Percentiles rank a stretch among this genome's conserved stretches.
These are phyloP conservation scores for Alternaria postmessia DNA, from an alignment of 2,329 filamentous ascomycete genomes.

Conservation along the genomic window DNA sequence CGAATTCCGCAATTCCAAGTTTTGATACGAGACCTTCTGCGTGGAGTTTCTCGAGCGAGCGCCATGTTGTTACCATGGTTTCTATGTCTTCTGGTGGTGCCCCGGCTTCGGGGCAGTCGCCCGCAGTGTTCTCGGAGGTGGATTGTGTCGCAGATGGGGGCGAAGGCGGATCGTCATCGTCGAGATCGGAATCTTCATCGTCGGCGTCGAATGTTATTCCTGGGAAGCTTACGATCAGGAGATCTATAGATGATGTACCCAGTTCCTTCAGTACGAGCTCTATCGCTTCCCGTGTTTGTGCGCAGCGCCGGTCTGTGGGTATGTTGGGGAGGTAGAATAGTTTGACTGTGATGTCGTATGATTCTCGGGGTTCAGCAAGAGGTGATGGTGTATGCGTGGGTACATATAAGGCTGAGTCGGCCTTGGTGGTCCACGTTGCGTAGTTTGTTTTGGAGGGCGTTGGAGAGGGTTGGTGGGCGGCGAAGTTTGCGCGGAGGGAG, in stretches of 20 bases:
- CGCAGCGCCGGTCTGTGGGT: slow-evolving; percentile 68
- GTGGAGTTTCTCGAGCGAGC: slow-evolving; percentile 75
- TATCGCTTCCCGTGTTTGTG: slow-evolving; percentile 80
- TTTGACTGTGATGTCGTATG: slow-evolving; percentile 96
- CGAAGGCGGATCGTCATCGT: slow-evolving; percentile 57
- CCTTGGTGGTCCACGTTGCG: slow-evolving; percentile 71
- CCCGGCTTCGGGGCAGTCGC: slow-evolving; percentile 35
- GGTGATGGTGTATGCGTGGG: slow-evolving; percentile 76
- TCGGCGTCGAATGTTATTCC: slow-evolving; percentile 93
- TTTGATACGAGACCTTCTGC: slow-evolving; percentile 73
- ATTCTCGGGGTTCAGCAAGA: slow-evolving; percentile 78
- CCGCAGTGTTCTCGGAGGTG: slow-evolving; percentile 54
- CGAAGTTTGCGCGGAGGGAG: slow-evolving; percentile 84
- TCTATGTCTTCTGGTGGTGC: slow-evolving; percentile 63
- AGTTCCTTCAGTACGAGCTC: slow-evolving; percentile 82
- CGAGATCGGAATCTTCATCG: slow-evolving; percentile 79
- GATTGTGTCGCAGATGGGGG: slow-evolving; percentile 29
- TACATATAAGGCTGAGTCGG: slow-evolving; percentile 68
- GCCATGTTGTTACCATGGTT: slow-evolving; percentile 72
- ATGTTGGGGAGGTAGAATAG: slow-evolving; percentile 87
- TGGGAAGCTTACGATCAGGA: slow-evolving; percentile 92
- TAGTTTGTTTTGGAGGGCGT: slow-evolving; percentile 52
- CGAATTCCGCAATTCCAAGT: slow-evolving; percentile 91
- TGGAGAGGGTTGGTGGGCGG: slow-evolving; percentile 71
- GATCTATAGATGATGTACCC: slow-evolving; percentile 76